phyloP scores from a whole-genome alignment of 2,329 filamentous ascomycete genomes.

The Neonectria coccinea region DNA sequence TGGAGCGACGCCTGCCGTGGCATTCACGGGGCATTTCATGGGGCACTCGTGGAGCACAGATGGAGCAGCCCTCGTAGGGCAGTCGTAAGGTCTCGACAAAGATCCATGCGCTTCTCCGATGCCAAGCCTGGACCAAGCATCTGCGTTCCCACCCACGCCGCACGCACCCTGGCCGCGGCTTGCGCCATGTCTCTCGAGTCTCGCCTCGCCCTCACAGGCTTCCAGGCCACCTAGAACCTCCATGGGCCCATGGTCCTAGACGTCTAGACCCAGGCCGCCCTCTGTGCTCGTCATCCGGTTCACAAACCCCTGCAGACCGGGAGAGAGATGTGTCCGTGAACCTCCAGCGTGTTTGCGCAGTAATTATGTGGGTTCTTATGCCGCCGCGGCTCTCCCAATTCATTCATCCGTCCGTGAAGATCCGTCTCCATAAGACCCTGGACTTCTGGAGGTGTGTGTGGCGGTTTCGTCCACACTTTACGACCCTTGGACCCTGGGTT shows the following conservation, averaged over 20 bases:
- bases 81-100: background rate
- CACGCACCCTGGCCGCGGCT: constrained; percentile 14
- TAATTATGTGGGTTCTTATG: background rate
- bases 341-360: background rate
- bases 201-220: constrained; percentile 1
- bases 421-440: background rate
- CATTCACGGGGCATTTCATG: background rate
- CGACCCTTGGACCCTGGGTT: constrained; percentile 6
- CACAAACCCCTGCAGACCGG: constrained; percentile 6
- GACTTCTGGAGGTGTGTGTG: background rate
- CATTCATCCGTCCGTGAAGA: background rate
- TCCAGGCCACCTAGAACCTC: background rate
- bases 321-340: background rate
- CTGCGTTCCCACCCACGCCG: constrained; percentile 12
- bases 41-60: background rate
- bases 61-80: background rate
- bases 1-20: background rate
- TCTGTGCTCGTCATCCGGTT: background rate
- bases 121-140: constrained; percentile 16
- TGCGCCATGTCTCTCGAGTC: constrained; percentile 9
- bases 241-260: constrained; percentile 1
- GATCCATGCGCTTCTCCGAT: constrained; percentile 9
- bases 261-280: constrained; percentile 17
- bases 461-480: constrained; percentile 16
- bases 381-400: constrained; percentile 10